Base-by-base conservation (phyloP, 306 rosid genomes). In the Vicia sativa region DNA sequence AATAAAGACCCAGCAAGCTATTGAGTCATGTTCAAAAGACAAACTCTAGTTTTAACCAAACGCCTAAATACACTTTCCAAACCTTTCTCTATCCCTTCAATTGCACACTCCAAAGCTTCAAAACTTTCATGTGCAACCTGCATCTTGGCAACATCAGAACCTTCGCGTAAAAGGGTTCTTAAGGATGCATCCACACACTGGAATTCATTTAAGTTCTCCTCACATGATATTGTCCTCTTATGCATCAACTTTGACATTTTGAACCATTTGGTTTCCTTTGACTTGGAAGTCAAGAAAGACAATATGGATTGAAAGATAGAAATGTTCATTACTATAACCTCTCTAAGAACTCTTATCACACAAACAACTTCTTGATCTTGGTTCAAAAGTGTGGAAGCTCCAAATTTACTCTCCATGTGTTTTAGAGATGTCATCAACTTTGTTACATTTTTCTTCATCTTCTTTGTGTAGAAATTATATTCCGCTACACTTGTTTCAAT, bases 371-470 rank as follows among this genome's bases (percentile, higher is more conserved):
- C 77, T 11, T 83, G 76, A 63, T 83, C 87, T 41, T 13, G 54
- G 72, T 69, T 69, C 56, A 77, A 43, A 13, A 52, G 9, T 8
- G 58, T 3, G 12, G 74, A 42, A 14, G 14, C 55, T 4, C 73
- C 83, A 70, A 78, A 79, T 73, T 75, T 81, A 52, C 19, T 79
- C 2, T 81, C 77, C 85, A 81, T 75, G 2, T 81, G 70, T 72
- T 74, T 87, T 25, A 81, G 43, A 14, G 55, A 44, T 54, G 68
- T 16, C 38, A 81, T 71, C 65, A 82, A 38, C 55, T 73, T 86
- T 16, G 70, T 84, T 29, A 65, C 78, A 15, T 78, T 79, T 45
- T 89, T 92, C 80, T 78, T 89, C 79, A 83, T 77, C 70, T 80
- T 84, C 71, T 77, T 87, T 11, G 79, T 46, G 44, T 83, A 86